These are phyloP conservation scores for Helianthus annuus DNA, from an alignment of 129 eudicot species.

Conservation along the genomic window DNA sequence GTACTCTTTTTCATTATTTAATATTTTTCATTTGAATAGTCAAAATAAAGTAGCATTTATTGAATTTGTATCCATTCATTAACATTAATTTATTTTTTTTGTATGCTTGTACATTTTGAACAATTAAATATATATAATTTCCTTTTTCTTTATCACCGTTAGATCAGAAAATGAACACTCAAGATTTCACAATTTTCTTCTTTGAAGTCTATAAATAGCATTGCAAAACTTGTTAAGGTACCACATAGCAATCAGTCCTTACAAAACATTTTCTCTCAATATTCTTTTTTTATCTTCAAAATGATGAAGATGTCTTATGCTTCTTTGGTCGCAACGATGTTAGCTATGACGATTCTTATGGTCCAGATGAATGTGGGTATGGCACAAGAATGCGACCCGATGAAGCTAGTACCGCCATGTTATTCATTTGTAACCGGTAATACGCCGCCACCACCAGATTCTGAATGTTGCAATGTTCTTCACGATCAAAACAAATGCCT, in stretches of 20 bases:
- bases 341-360: background rate
- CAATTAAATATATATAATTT: background rate
- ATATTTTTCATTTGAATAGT: no score
- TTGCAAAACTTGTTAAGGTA: background rate
- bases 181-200: background rate
- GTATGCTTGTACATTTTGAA: background rate
- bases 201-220: slow-evolving; percentile 13
- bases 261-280: background rate
- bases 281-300: background rate
- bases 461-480: slow-evolving; percentile 22
- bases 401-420: slow-evolving; percentile 1
- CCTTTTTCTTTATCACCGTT: background rate
- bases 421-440: background rate
- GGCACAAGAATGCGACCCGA: slow-evolving; percentile 4
- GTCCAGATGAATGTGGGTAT: slow-evolving; percentile 11
- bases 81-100: background rate
- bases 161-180: background rate
- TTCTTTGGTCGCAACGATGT: background rate
- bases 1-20: no score
- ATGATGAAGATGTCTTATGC: slow-evolving; percentile 17
- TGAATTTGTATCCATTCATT: no score
- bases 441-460: slow-evolving; percentile 17
- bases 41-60: no score
- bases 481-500: background rate
- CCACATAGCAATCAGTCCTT: background rate